Evolutionary conservation across 2,329 filamentous ascomycete genomes (phyloP).

Genomic region (Podosphaera fusca): DNA sequence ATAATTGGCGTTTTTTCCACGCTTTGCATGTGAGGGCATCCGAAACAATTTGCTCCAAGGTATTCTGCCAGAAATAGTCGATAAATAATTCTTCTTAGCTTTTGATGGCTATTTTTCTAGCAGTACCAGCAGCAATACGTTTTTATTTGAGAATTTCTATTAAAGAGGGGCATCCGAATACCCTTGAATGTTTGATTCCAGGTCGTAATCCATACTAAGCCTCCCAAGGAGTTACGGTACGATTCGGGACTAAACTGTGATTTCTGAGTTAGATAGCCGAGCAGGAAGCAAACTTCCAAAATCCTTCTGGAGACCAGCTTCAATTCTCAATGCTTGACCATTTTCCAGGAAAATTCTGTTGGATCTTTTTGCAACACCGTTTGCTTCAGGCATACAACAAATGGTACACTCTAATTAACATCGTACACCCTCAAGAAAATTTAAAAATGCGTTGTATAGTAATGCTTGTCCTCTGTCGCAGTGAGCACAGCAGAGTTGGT

Average conservation of each 20-base stretch:
- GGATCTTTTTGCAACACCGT: conserved; percentile 1
- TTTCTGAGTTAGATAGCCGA: background rate
- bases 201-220: background rate
- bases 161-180: background rate
- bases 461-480: background rate
- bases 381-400: background rate
- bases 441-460: background rate
- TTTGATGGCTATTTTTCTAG: background rate
- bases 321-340: background rate
- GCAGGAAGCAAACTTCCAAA: background rate
- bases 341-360: background rate
- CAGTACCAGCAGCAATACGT: background rate
- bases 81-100: background rate
- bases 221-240: background rate
- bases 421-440: background rate
- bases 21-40: background rate
- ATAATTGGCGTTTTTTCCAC: background rate
- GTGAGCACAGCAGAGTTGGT: background rate
- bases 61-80: background rate
- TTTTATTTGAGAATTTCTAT: background rate
- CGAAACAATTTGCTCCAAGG: background rate
- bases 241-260: background rate
- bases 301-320: background rate
- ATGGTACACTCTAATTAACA: background rate
- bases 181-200: background rate